These are phyloP conservation scores for Suillus sp. DNA, from an alignment of 768 basidiomycete genomes.

Conservation along the genomic window DNA sequence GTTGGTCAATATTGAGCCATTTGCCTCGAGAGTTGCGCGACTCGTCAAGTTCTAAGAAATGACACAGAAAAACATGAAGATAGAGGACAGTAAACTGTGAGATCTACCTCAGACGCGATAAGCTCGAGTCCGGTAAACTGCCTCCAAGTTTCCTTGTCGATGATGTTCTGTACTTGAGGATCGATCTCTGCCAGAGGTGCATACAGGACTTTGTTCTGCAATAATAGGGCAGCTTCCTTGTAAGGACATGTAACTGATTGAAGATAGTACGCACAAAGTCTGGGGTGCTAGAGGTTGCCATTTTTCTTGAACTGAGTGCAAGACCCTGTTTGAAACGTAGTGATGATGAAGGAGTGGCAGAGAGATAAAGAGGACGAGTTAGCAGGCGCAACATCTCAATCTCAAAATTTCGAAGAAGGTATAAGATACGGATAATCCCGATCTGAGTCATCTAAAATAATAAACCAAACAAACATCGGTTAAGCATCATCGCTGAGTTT, in stretches of 20 bases:
- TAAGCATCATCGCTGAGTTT: conserved; percentile 8
- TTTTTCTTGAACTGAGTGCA: conserved; percentile 41
- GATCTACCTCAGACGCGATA: conserved; percentile 92
- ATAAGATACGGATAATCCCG: conserved; percentile 28
- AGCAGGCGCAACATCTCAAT: conserved; percentile 33
- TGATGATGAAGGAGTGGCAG: conserved; percentile 22
- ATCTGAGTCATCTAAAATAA: conserved; percentile 5
- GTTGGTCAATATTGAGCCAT: conserved; percentile 98
- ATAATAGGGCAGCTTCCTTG: conserved; percentile 8
- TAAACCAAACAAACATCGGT: conserved; percentile 11
- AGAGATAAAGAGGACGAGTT: conserved; percentile 31
- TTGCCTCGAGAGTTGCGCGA: conserved; percentile 94
- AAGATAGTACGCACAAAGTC: conserved; percentile 53
- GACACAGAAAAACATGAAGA: conserved; percentile 13
- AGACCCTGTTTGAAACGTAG: conserved; percentile 26
- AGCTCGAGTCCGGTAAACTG: conserved; percentile 98
- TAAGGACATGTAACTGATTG: background rate
- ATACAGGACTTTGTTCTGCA: conserved; percentile 91
- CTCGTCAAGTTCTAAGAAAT: conserved; percentile 87
- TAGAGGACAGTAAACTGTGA: conserved; percentile 1
- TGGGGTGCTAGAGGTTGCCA: conserved; percentile 62
- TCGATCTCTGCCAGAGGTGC: conserved; percentile 86
- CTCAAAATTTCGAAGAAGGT: conserved; percentile 19
- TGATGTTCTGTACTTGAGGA: conserved; percentile 94
- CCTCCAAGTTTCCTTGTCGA: conserved; percentile 99